Conservation (phyloP, 2,329 filamentous ascomycete species). For the Alternaria burnsii region DNA sequence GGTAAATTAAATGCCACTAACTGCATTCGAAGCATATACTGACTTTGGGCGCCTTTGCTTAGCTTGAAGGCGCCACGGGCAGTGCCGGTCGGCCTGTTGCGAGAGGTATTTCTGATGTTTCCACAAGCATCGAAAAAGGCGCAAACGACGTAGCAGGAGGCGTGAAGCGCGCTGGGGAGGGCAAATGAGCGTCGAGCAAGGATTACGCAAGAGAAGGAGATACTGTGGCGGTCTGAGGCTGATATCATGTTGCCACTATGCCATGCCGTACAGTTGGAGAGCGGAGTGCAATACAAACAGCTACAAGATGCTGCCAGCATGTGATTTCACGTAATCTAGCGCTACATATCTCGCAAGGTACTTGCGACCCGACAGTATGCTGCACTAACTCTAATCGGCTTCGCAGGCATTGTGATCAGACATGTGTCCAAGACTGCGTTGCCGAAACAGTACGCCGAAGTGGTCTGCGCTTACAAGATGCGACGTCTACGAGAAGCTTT, state of each 20-base stretch:
- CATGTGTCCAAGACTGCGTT: neutral
- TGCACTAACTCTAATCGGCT: constrained; percentile 5
- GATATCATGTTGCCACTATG: constrained; percentile 1
- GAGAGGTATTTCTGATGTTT: constrained; percentile 53
- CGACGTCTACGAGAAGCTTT: neutral
- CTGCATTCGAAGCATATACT: constrained; percentile 4
- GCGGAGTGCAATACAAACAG: neutral
- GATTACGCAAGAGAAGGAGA: neutral
- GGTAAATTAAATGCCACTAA: constrained; percentile 7
- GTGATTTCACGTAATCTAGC: neutral
- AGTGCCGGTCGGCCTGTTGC: constrained; percentile 54
- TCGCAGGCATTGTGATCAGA: neutral
- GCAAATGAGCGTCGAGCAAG: constrained; percentile 45
- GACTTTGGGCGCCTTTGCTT: constrained; percentile 2
- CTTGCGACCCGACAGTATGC: neutral
- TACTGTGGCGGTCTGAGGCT: neutral
- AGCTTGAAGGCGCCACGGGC: constrained; percentile 56
- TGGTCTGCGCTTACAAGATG: neutral
- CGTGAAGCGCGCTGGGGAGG: constrained; percentile 58
- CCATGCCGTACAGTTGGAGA: neutral
- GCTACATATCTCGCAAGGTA: constrained; percentile 1
- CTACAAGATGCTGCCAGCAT: neutral
- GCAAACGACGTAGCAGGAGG: constrained; percentile 55
- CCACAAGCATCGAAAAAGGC: constrained; percentile 57
- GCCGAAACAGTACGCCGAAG: neutral